phyloP scores from a whole-genome alignment of 768 basidiomycete species.

The Boletus patriciae region DNA sequence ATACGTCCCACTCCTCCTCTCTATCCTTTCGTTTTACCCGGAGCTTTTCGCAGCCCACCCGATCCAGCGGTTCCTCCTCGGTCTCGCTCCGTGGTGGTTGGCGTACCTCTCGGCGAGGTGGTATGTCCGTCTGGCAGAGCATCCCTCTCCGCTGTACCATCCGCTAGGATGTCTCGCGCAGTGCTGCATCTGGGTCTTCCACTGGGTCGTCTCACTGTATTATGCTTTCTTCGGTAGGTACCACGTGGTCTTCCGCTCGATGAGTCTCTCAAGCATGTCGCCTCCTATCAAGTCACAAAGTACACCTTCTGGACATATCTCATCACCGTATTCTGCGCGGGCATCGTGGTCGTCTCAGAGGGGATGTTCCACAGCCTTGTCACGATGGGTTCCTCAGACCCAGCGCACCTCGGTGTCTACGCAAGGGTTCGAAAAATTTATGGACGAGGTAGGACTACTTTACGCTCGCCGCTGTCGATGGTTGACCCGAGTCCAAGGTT shows the following conservation, averaged over 20 bases:
- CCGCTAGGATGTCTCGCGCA: conserved; percentile 26
- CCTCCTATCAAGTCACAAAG: conserved; percentile 8
- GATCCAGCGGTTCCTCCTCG: conserved; percentile 18
- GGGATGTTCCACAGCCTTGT: conserved; percentile 24
- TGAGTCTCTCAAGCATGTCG: neutral
- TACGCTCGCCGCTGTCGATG: neutral
- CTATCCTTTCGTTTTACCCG: conserved; percentile 14
- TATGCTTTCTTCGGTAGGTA: conserved; percentile 23
- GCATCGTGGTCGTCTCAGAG: conserved; percentile 14
- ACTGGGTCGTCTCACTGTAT: conserved; percentile 21
- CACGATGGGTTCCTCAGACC: conserved; percentile 3
- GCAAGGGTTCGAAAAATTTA: conserved; percentile 11
- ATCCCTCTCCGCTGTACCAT: conserved; percentile 24
- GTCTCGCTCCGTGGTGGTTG: conserved; percentile 22
- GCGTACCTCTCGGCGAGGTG: conserved; percentile 20
- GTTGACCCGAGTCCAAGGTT: conserved; percentile 6
- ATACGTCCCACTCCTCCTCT: conserved; percentile 17
- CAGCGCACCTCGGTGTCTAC: conserved; percentile 20
- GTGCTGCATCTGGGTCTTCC: conserved; percentile 26
- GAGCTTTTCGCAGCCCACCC: conserved; percentile 13
- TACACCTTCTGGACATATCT: conserved; percentile 19
- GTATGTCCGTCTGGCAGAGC: conserved; percentile 23
- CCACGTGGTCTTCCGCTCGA: neutral
- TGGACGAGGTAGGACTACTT: conserved; percentile 11
- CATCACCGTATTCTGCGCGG: conserved; percentile 20